These are phyloP conservation scores for Saccharomyces hybrid DNA, from an alignment of 1,139 yeast species.

Conservation along the genomic window DNA sequence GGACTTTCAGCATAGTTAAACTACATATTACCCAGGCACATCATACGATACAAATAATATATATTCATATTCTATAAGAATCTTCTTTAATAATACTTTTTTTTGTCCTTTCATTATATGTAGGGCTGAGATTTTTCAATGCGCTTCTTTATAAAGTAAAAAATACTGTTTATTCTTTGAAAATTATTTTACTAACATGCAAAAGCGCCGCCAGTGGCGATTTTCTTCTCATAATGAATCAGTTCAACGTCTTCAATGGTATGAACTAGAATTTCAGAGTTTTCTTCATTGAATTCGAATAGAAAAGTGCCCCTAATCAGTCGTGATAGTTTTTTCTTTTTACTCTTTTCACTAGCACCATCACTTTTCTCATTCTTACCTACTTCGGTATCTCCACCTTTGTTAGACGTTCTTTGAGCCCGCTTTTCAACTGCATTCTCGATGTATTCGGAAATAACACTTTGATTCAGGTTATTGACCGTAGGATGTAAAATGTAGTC, in stretches of 20 bases:
- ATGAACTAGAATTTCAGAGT: slow-evolving; percentile 57
- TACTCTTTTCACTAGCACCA: slow-evolving; percentile 2
- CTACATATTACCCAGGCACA: too few species aligned
- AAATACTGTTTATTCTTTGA: not conserved
- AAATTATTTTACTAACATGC: slow-evolving; percentile 10
- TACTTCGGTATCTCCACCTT: not conserved
- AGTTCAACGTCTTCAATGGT: slow-evolving; percentile 72
- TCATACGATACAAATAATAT: too few species aligned
- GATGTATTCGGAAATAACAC: not conserved
- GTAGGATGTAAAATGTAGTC: slow-evolving; percentile 15
- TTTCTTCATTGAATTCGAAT: slow-evolving; percentile 58
- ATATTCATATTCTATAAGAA: too few species aligned
- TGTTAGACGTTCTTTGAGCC: not conserved
- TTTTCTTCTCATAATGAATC: slow-evolving; percentile 38
- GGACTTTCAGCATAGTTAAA: not conserved
- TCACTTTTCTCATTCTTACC: not conserved
- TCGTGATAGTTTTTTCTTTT: slow-evolving; percentile 36
- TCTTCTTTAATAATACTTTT: too few species aligned
- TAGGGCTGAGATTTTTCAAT: too few species aligned
- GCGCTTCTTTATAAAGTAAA: not conserved
- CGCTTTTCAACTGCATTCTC: not conserved
- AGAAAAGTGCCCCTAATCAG: slow-evolving; percentile 54
- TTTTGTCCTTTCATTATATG: too few species aligned
- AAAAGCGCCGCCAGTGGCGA: slow-evolving; percentile 8
- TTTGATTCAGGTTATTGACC: not conserved